A percentile compares a stretch with the other conserved stretches of the same genome.
Evolutionary conservation across 2,329 filamentous ascomycete species (phyloP).

Genomic region (Neocucurbitaria cava): DNA sequence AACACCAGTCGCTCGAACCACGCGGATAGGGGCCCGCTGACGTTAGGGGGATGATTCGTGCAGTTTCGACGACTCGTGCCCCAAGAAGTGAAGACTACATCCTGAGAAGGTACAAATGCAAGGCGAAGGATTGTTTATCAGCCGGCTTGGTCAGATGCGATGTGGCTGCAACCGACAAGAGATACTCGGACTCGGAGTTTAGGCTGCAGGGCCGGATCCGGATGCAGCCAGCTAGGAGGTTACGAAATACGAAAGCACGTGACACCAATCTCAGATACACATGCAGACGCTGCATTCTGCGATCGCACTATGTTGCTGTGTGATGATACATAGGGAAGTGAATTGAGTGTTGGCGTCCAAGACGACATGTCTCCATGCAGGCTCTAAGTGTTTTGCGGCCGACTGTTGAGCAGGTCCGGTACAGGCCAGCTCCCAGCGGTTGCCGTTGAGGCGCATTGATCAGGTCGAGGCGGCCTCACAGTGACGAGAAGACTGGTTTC

Average conservation of each 20-base stretch:
- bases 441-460: not conserved
- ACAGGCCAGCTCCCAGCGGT: not conserved
- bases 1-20: conserved; percentile 28
- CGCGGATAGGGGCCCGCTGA: conserved; percentile 28
- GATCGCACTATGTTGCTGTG: not conserved
- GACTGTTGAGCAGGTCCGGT: not conserved
- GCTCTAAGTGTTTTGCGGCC: not conserved
- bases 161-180: conserved; percentile 30
- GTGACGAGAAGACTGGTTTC: not conserved
- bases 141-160: conserved; percentile 28
- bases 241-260: conserved; percentile 7
- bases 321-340: not conserved
- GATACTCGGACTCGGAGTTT: conserved; percentile 3
- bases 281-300: too few relatives aligned
- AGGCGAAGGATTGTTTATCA: conserved; percentile 19
- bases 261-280: not conserved
- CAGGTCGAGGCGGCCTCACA: not conserved
- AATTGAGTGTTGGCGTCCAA: not conserved
- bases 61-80: conserved; percentile 13
- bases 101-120: conserved; percentile 8
- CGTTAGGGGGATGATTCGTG: conserved; percentile 15
- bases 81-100: conserved; percentile 21
- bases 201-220: conserved; percentile 17
- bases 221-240: too few relatives aligned
- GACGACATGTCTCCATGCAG: not conserved